Evolutionary conservation across 441 rosid genomes (phyloP).

Genomic region (Mallotus japonicus): DNA sequence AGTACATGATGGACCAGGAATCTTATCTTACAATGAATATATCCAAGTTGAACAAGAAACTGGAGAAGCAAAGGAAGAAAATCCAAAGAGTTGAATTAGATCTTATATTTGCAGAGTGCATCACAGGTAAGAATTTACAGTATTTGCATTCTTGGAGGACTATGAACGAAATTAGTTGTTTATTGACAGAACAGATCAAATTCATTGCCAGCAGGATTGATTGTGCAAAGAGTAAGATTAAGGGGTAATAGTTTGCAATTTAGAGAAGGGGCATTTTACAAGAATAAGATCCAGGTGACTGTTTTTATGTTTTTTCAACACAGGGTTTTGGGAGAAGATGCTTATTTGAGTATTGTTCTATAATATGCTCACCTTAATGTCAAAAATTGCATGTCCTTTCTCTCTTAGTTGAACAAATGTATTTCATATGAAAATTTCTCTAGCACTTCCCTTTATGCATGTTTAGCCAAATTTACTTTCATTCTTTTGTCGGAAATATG

Average conservation of each 20-base stretch:
- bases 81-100: slow-evolving; percentile 26
- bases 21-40: slow-evolving; percentile 22
- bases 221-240: background rate
- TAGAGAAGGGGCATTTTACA: background rate
- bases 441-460: too few species aligned
- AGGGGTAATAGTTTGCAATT: background rate
- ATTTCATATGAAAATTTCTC: background rate
- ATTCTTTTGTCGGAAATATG: too few species aligned
- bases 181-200: slow-evolving; percentile 20
- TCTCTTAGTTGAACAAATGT: background rate
- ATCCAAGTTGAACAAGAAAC: slow-evolving; percentile 10
- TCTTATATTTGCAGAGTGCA: background rate
- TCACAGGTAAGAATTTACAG: slow-evolving; percentile 5
- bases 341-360: background rate
- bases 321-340: background rate
- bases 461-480: too few species aligned
- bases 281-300: background rate
- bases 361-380: background rate
- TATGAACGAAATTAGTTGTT: slow-evolving; percentile 7
- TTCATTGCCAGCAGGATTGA: slow-evolving; percentile 4
- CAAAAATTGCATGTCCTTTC: background rate
- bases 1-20: slow-evolving; percentile 41
- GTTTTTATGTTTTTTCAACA: background rate
- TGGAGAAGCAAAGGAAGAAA: slow-evolving; percentile 20
- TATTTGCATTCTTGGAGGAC: slow-evolving; percentile 6